These are phyloP conservation scores for Hysterium pulicare DNA, from an alignment of 2,329 filamentous ascomycete genomes.

Conservation along the genomic window DNA sequence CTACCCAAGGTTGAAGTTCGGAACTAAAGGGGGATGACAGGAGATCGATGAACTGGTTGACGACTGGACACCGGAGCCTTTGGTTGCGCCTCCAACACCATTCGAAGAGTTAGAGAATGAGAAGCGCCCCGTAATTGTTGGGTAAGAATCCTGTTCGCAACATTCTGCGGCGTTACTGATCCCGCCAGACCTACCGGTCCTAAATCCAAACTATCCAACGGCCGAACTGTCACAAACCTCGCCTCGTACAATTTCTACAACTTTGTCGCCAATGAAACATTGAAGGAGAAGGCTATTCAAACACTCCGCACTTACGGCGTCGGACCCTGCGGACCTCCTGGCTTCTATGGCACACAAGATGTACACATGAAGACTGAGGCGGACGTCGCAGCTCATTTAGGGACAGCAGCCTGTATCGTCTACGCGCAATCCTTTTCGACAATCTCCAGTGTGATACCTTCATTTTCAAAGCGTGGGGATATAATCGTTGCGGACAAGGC, in stretches of 20 bases:
- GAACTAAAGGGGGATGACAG: constrained; percentile 36
- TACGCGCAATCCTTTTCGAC: constrained; percentile 97
- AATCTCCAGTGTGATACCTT: constrained; percentile 93
- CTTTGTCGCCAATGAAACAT: constrained; percentile 84
- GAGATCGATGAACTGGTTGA: constrained; percentile 97
- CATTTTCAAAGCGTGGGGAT: constrained; percentile 95
- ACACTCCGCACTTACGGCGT: constrained; percentile 94
- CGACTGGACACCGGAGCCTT: constrained; percentile 92
- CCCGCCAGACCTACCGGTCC: constrained; percentile 73
- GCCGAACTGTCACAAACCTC: constrained; percentile 87
- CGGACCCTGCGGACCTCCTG: constrained; percentile 91
- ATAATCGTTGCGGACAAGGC: constrained; percentile 94
- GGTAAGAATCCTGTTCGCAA: constrained; percentile 52
- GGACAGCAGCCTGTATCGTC: constrained; percentile 84
- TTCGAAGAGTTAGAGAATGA: constrained; percentile 82
- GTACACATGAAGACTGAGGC: constrained; percentile 96
- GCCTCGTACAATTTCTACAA: constrained; percentile 98
- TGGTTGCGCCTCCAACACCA: constrained; percentile 69
- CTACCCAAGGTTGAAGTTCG: not conserved
- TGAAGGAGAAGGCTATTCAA: constrained; percentile 93
- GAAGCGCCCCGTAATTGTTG: constrained; percentile 80
- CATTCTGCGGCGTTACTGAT: constrained; percentile 2
- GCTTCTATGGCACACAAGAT: constrained; percentile 98
- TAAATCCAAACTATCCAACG: constrained; percentile 82
- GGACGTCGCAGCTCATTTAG: constrained; percentile 86